Base-by-base conservation (phyloP, 2,329 filamentous ascomycete genomes). In the Xylariaceae sp. region DNA sequence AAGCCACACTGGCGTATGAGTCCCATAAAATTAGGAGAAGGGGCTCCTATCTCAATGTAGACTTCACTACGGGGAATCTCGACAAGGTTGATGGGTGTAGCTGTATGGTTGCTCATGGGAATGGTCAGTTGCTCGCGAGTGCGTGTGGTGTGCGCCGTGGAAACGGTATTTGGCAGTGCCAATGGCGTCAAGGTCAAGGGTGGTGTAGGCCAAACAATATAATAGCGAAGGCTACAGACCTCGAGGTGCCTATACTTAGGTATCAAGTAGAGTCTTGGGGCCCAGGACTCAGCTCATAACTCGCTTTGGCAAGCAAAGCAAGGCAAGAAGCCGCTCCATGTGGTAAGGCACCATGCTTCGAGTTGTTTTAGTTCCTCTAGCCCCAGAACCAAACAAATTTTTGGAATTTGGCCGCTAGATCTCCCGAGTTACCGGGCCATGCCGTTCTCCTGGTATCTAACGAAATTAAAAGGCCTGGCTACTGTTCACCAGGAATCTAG, bases 271-370 rank as follows among this genome's bases (percentile, higher is more conserved):
- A 26, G 22, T 26, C 11, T 11, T 26, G 22, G n/a, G 22, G 22
- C 22, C 6, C 6, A 26, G 22, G 22, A 26, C 22, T 26, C 22
- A 26, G 22, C 22, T 26, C 22, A 26, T 26, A 26, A 6, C 22
- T 26, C 22, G 22, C 22, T 11, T 45, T 50, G 44, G 54, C 52
- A 59, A 55, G 53, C 53, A 56, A 59, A 42, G 60, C 59, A 56
- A 59, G 43, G 60, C 59, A 63, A 55, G 57, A 48, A 61, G 57
- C 60, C 62, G 59, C 44, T 48, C 49, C 34, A 41, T 57, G 47
- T 54, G 56, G 49, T 55, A 61, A 19, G 55, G 45, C 53, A 6
- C 47, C 43, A 52, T 51, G 51, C 50, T 49, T 56, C 51, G 49
- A 44, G 43, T 45, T 56, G 49, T 54, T 53, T 53, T 51, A 51